Conservation (phyloP, 495 filamentous ascomycete species). For the Penicillium longicatenatum region DNA sequence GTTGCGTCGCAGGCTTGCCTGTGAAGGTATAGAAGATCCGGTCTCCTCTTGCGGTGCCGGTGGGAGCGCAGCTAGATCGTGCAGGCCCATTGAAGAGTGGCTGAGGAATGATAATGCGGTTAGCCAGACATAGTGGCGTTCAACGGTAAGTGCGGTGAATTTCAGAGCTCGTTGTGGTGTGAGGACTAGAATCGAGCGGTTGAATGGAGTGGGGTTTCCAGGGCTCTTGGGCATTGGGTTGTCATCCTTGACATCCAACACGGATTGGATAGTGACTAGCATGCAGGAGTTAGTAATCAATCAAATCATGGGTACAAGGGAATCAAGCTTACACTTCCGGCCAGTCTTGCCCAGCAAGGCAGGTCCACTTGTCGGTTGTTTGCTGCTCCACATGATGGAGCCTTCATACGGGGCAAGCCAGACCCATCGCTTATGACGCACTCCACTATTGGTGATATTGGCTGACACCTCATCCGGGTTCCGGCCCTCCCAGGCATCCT, state of each 20-base stretch:
- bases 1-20: conserved; percentile 52
- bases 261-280: conserved; percentile 90
- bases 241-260: conserved; percentile 94
- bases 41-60: conserved; percentile 55
- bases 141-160: conserved; percentile 80
- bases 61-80: conserved; percentile 61
- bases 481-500: conserved; percentile 58
- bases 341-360: conserved; percentile 94
- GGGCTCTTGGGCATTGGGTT: conserved; percentile 79
- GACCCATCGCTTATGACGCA: conserved; percentile 95
- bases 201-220: conserved; percentile 62
- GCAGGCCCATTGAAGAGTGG: conserved; percentile 74
- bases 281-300: conserved; percentile 5
- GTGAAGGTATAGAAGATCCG: conserved; percentile 37
- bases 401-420: conserved; percentile 97
- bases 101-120: conserved; percentile 92
- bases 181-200: conserved; percentile 91
- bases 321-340: conserved; percentile 76
- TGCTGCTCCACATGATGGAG: conserved; percentile 96
- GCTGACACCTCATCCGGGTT: conserved; percentile 54
- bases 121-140: conserved; percentile 94
- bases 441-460: conserved; percentile 57
- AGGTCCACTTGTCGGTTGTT: conserved; percentile 85
- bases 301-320: background rate
- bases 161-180: conserved; percentile 94